Base-by-base conservation (phyloP, 352 stramenopile genomes). In the Phytophthora sojae region DNA sequence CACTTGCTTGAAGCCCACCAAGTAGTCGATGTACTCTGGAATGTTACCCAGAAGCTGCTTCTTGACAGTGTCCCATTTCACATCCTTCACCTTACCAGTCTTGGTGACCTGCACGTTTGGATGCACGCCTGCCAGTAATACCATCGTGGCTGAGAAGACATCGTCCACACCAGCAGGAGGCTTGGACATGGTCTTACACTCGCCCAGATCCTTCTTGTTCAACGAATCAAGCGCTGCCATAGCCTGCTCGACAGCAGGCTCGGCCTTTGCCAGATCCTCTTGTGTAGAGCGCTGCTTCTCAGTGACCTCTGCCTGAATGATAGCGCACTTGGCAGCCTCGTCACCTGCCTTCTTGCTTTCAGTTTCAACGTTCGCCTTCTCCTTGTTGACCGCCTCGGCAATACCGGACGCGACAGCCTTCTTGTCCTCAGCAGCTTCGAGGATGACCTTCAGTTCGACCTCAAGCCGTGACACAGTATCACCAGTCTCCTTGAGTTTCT, bases 181-280 rank as follows among this genome's bases (percentile, higher is more conserved):
- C 69, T 98, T 98, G 47, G 86, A 92, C 96, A 99, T 99, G 17
- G 95, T 98, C 70, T 99, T 99, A 84, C 95, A 98, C 64, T 98
- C 95, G 51, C 94, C 94, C 2, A 99, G 79, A 82, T 99, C 95
- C 70, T 99, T 99, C 69, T 98, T 98, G 82, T 99, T 98, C 52
- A 99, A 79, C 19, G 96, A 98, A 60, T 99, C 95, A 0, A 99
- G 85, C 5, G 96, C 96, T 61, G 96, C 94, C 94, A 99, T 99
- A n/a, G 96, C 96, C 62, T 97, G 93, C 52, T 97, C 85, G 11
- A 99, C 95, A 29, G 96, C 94, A 30, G 96, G 96, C 52, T 99
- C 96, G 15, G 96, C 96, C 64, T 98, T 98, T 9, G 96, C 95
- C 1, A 99, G 81, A 77, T 99, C 96, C 45, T 96, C 90, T 50